Conservation (phyloP, 768 basidiomycete genomes). For the Leucocoprinus leucothites region DNA sequence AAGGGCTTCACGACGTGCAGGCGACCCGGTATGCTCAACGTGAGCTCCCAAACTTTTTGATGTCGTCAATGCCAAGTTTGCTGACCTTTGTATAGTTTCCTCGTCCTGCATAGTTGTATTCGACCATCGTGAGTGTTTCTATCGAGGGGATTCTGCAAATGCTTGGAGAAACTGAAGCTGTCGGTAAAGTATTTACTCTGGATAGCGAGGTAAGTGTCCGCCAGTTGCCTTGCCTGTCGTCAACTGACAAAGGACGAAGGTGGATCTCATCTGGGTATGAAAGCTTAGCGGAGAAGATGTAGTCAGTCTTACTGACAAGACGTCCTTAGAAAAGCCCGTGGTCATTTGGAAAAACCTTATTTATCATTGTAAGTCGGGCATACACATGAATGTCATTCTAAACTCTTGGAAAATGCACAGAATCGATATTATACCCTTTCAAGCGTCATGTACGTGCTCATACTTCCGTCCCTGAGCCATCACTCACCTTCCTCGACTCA, state of each 20-base stretch:
- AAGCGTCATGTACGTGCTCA: constrained; percentile 39
- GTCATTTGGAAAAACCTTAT: constrained; percentile 53
- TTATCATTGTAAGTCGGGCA: constrained; percentile 43
- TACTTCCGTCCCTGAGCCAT: constrained; percentile 22
- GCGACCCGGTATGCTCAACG: constrained; percentile 41
- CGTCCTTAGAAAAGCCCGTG: constrained; percentile 44
- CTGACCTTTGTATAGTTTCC: constrained; percentile 34
- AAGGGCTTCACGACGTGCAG: constrained; percentile 34
- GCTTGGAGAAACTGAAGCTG: not conserved
- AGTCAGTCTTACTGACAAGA: no score
- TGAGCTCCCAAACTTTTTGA: constrained; percentile 21
- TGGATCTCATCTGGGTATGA: constrained; percentile 53
- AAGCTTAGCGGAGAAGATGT: not conserved
- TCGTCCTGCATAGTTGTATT: constrained; percentile 49
- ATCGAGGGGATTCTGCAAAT: not conserved
- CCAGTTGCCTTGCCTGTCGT: not conserved
- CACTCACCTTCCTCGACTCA: not conserved
- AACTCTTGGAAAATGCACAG: constrained; percentile 23
- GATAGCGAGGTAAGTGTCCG: constrained; percentile 43
- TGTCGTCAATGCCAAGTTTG: not conserved
- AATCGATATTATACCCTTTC: constrained; percentile 57
- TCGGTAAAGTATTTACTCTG: constrained; percentile 42
- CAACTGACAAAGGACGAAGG: constrained; percentile 24
- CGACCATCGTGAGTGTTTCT: constrained; percentile 44
- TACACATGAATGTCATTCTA: not conserved